Conservation (phyloP, 2,329 filamentous ascomycete species). For the Alternaria viburni region DNA sequence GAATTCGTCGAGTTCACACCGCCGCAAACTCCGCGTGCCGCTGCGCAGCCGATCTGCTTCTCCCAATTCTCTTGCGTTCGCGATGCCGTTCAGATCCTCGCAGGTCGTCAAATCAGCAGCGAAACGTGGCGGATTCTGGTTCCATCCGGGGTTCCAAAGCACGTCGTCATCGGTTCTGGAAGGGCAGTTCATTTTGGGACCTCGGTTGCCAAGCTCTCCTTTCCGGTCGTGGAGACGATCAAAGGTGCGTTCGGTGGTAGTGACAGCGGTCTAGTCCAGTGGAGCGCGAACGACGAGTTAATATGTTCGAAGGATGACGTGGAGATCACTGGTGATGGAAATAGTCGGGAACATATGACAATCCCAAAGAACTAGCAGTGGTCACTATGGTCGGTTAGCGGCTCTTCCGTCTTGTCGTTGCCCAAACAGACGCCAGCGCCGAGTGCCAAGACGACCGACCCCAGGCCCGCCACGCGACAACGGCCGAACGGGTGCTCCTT, state of each 20-base stretch:
- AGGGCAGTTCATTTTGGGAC: constrained; percentile 38
- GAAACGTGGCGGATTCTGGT: constrained; percentile 38
- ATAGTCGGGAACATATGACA: constrained; percentile 20
- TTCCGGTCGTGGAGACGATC: not conserved
- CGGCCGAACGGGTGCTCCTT: constrained; percentile 1
- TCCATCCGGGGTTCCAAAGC: constrained; percentile 36
- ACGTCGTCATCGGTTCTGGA: constrained; percentile 37
- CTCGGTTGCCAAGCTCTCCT: not conserved
- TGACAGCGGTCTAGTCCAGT: not conserved
- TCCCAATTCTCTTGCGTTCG: constrained; percentile 37
- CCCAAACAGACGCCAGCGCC: constrained; percentile 22
- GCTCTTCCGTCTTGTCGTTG: constrained; percentile 20
- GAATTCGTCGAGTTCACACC: constrained; percentile 19
- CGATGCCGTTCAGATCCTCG: constrained; percentile 39
- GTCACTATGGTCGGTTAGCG: constrained; percentile 21
- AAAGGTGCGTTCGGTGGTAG: not conserved
- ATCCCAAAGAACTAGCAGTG: constrained; percentile 15
- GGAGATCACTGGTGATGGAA: constrained; percentile 15
- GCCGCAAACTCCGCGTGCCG: constrained; percentile 17
- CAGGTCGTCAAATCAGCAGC: constrained; percentile 42
- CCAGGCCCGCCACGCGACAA: constrained; percentile 17
- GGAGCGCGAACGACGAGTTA: not conserved
- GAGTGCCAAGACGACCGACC: constrained; percentile 21
- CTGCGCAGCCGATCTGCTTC: constrained; percentile 28
- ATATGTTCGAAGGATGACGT: constrained; percentile 21